Percentiles rank a stretch among this genome's conserved stretches.
Conservation (phyloP, 805 yeast species). For the Yamadazyma philogaea region DNA sequence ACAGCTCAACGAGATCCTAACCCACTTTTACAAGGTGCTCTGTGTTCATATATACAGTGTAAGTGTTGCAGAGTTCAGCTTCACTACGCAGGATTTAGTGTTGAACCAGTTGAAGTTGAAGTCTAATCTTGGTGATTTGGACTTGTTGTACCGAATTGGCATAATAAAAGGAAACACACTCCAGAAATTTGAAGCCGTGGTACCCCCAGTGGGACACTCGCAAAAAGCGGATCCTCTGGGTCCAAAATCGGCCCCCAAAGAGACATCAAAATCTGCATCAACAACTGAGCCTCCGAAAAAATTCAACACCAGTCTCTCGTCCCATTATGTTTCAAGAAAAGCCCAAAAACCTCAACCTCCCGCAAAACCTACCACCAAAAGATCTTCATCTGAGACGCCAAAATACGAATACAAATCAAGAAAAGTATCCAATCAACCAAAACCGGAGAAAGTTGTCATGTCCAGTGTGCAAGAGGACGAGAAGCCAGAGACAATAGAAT, state of each 20-base stretch:
- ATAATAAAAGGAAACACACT: constrained; percentile 31
- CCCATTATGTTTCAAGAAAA: constrained; percentile 31
- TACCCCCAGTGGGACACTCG: background rate
- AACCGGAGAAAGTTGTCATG: constrained; percentile 30
- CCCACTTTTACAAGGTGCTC: constrained; percentile 25
- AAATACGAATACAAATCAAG: constrained; percentile 35
- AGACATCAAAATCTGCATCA: background rate
- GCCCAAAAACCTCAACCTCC: constrained; percentile 11
- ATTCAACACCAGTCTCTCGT: constrained; percentile 17
- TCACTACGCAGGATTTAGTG: constrained; percentile 17
- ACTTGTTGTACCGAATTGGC: constrained; percentile 25
- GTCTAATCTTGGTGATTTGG: constrained; percentile 15
- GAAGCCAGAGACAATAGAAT: constrained; percentile 4
- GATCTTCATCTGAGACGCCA: constrained; percentile 5
- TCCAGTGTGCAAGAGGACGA: constrained; percentile 11
- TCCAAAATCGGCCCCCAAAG: background rate
- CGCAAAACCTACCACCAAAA: constrained; percentile 7
- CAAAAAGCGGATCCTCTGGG: background rate
- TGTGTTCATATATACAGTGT: constrained; percentile 42
- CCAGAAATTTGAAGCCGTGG: background rate
- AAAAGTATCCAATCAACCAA: constrained; percentile 22
- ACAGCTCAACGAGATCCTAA: constrained; percentile 15
- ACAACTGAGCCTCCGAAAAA: background rate
- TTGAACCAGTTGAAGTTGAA: constrained; percentile 14
- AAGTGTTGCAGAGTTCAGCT: constrained; percentile 10